Evolutionary conservation across 2,329 filamentous ascomycete genomes (phyloP).

Genomic region (Dactylonectria estremocensis): DNA sequence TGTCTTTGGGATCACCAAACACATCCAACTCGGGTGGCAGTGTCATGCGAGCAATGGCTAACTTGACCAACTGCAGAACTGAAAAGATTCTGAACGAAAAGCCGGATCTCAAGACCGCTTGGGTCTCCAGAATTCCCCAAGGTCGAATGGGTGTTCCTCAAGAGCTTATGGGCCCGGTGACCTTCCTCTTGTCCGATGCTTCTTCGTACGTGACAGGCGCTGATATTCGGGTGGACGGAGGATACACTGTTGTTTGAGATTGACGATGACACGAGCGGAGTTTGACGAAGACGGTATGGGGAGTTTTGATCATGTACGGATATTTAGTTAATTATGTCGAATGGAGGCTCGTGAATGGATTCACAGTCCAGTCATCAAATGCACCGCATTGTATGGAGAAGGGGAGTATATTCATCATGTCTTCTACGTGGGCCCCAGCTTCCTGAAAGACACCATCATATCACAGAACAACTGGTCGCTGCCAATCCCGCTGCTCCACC

Average conservation of each 20-base stretch:
- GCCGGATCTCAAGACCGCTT: conserved; percentile 90
- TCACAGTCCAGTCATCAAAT: too few relatives aligned
- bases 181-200: conserved; percentile 87
- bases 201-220: conserved; percentile 80
- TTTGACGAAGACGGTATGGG: neutral
- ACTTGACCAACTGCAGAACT: conserved; percentile 71
- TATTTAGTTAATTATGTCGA: too few relatives aligned
- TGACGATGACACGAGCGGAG: neutral
- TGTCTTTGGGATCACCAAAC: neutral
- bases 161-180: conserved; percentile 93
- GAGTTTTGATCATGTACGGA: too few relatives aligned
- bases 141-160: conserved; percentile 94
- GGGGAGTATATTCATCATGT: too few relatives aligned
- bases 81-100: conserved; percentile 97
- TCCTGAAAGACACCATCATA: too few relatives aligned
- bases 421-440: too few relatives aligned
- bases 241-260: conserved; percentile 81
- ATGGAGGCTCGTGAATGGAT: too few relatives aligned
- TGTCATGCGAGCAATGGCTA: neutral
- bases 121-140: conserved; percentile 91
- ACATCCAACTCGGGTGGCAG: neutral
- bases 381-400: too few relatives aligned
- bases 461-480: too few relatives aligned
- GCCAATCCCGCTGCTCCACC: too few relatives aligned
- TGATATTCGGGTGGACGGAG: conserved; percentile 86